These are phyloP conservation scores for Fraxinus paxiana DNA, from an alignment of 305 asterid genomes.

Conservation along the genomic window DNA sequence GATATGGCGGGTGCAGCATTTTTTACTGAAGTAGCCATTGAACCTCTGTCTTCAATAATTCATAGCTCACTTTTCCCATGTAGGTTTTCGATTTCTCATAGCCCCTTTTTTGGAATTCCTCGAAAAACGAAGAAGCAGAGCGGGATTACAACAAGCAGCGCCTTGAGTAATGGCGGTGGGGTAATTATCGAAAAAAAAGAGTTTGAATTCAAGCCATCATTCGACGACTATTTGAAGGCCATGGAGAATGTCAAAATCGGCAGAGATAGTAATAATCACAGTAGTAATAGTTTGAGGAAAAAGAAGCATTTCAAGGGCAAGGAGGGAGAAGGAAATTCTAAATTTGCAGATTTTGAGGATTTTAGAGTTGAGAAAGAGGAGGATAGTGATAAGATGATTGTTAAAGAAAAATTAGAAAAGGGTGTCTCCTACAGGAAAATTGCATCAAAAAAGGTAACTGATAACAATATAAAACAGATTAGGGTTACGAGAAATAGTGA, in stretches of 20 bases:
- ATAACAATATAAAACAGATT: conserved; percentile 18
- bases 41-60: conserved; percentile 21
- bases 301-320: conserved; percentile 28
- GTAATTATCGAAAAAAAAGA: conserved; percentile 43
- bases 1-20: conserved; percentile 34
- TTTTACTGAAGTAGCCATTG: conserved; percentile 33
- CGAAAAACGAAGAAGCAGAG: conserved; percentile 31
- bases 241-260: conserved; percentile 62
- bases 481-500: conserved; percentile 24
- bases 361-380: background rate
- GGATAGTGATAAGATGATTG: conserved; percentile 25
- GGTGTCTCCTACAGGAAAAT: conserved; percentile 21
- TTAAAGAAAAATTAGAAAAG: conserved; percentile 24
- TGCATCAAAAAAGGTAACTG: conserved; percentile 12
- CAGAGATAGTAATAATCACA: conserved; percentile 23
- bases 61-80: conserved; percentile 23
- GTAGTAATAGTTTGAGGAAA: conserved; percentile 22
- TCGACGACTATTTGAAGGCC: conserved; percentile 80
- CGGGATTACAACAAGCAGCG: conserved; percentile 24
- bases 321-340: conserved; percentile 21
- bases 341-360: conserved; percentile 12
- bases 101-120: conserved; percentile 30
- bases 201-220: conserved; percentile 66
- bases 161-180: conserved; percentile 29
- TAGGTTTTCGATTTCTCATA: conserved; percentile 28